phyloP scores from a whole-genome alignment of 345 rosid species.

The Dimocarpus longan region DNA sequence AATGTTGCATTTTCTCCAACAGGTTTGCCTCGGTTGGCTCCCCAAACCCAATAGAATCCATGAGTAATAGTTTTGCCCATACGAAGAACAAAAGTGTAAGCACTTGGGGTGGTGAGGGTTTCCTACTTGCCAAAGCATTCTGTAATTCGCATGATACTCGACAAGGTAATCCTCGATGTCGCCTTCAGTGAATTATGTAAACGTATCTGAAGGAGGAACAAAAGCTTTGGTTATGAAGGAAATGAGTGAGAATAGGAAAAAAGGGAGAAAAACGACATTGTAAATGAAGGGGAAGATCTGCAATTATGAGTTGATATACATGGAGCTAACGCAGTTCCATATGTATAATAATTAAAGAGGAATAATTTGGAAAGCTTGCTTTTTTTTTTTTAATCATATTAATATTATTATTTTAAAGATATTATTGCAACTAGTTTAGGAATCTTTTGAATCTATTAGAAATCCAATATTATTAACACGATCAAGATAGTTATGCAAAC shows the following conservation, averaged over 20 bases:
- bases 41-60: slow-evolving; percentile 56
- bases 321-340: too few species aligned
- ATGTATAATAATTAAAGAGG: too few species aligned
- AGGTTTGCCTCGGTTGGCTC: slow-evolving; percentile 62
- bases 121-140: slow-evolving; percentile 19
- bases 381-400: too few species aligned
- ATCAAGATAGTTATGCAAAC: too few species aligned
- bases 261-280: slow-evolving; percentile 7
- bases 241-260: slow-evolving; percentile 15
- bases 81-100: slow-evolving; percentile 54
- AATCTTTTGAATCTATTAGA: too few species aligned
- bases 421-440: too few species aligned
- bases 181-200: slow-evolving; percentile 40
- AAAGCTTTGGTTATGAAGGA: slow-evolving; percentile 24
- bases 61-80: slow-evolving; percentile 28
- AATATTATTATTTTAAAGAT: too few species aligned
- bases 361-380: too few species aligned
- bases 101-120: slow-evolving; percentile 49
- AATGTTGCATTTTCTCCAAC: slow-evolving; percentile 64
- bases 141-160: slow-evolving; percentile 44
- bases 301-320: too few species aligned
- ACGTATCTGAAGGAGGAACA: slow-evolving; percentile 42
- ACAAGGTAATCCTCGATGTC: slow-evolving; percentile 32
- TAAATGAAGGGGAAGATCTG: too few species aligned
- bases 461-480: too few species aligned